Evolutionary conservation across 306 rosid species (phyloP), one percentile per base, ranked within the genome.

Genomic region (Trifolium fragiferum): DNA sequence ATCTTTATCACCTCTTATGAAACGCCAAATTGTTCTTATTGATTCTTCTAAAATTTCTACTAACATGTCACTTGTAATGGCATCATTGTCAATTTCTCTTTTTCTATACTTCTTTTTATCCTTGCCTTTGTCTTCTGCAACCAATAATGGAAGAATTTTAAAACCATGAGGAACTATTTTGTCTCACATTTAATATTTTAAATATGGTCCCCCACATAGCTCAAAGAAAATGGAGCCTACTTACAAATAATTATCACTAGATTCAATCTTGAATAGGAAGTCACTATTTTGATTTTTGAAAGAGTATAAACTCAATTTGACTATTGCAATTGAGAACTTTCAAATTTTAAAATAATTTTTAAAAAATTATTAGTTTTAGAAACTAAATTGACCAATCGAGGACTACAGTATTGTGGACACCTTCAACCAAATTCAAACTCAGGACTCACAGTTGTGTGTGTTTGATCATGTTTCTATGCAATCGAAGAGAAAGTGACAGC

Each of bases 11-110:
- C 87, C 84, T 72, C 76, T 84, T 67, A 93, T 91, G 73, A 93
- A 93, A 64, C 84, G 83, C 97, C 96, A 91, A 10, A 91, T 84
- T 37, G 82, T 86, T 78, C 97, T 81, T 16, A 93, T 86, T n/a
- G 97, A 89, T 77, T 89, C 97, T 75, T 93, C 92, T 63, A 91
- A 67, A 30, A 86, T 84, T 57, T 89, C 90, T 27, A 89, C 81
- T 47, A 93, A 15, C 84, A 78, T 77, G 50, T 88, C 90, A 70
- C 92, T 87, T 47, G 88, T 86, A 51, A 90, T 83, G 27, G 68
- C 89, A 35, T 66, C 76, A 16, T 53, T 18, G 8, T 83, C 87
- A 43, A 33, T 49, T 47, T 65, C 92, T 73, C 46, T 59, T 59
- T 63, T 82, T 80, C 77, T 84, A 16, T 41, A 74, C 79, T 72